Evolutionary conservation across 768 basidiomycete genomes (phyloP).

Genomic region (Boletus eberwhitei): DNA sequence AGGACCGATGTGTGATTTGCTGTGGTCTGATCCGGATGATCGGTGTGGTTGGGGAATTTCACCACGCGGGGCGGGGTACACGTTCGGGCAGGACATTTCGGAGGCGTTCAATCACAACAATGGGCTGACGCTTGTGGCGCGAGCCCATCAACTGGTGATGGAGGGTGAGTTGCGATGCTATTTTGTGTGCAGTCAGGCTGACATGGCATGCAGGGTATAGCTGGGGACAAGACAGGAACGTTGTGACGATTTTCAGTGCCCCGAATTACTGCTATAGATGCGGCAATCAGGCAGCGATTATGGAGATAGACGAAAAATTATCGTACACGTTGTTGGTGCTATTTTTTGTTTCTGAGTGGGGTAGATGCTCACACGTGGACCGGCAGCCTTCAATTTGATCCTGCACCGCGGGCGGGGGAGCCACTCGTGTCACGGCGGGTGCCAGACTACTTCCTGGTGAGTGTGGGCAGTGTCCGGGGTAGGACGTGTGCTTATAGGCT

Average conservation of each 20-base stretch:
- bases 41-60: constrained; percentile 99
- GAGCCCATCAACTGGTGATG: constrained; percentile 95
- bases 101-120: constrained; percentile 99
- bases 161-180: constrained; percentile 60
- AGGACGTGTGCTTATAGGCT: background rate
- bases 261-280: constrained; percentile 99
- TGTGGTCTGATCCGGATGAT: constrained; percentile 99
- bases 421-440: constrained; percentile 95
- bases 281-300: constrained; percentile 99
- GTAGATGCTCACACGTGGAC: constrained; percentile 1
- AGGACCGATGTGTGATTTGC: constrained; percentile 98
- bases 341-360: background rate
- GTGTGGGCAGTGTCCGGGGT: constrained; percentile 42
- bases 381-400: constrained; percentile 96
- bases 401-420: constrained; percentile 97
- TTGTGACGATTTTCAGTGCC: constrained; percentile 99
- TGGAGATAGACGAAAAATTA: constrained; percentile 99
- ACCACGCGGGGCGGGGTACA: constrained; percentile 97
- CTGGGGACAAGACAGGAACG: constrained; percentile 99
- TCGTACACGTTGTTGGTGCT: constrained; percentile 83
- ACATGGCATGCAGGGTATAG: constrained; percentile 60
- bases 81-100: constrained; percentile 98
- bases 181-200: constrained; percentile 3
- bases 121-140: constrained; percentile 90
- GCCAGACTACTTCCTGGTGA: constrained; percentile 90